Evolutionary conservation across 2,329 filamentous ascomycete species (phyloP).

Genomic region (Diaporthe eres): DNA sequence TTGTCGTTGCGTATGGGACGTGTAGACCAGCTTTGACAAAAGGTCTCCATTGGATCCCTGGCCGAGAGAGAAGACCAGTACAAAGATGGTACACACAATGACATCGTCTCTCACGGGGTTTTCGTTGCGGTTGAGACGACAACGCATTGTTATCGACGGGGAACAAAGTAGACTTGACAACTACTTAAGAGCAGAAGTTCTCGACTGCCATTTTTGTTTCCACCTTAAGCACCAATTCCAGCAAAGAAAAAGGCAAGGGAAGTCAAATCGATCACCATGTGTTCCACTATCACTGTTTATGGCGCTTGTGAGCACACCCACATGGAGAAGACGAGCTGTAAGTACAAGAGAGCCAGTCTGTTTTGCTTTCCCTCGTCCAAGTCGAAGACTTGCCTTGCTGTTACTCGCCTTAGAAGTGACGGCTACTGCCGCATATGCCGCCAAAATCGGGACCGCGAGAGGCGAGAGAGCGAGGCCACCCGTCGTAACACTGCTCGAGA

Average conservation of each 20-base stretch:
- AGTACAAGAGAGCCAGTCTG: not conserved
- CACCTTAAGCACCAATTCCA: not conserved
- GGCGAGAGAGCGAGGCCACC: not conserved
- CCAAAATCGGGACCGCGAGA: not conserved
- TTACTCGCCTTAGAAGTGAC: not conserved
- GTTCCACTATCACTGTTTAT: not conserved
- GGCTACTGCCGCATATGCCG: not conserved
- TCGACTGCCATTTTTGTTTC: not conserved
- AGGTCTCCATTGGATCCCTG: not conserved
- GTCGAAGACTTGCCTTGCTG: not conserved
- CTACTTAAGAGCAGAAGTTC: not conserved
- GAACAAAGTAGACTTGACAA: not conserved
- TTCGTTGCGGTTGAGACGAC: not conserved
- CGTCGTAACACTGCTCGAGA: not conserved
- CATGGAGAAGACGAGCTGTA: not conserved
- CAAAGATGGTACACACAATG: not conserved
- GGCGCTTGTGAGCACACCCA: not conserved
- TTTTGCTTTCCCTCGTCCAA: not conserved
- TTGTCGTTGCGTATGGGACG: not conserved
- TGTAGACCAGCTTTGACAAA: not conserved
- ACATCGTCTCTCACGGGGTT: not conserved
- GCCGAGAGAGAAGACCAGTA: too few species aligned
- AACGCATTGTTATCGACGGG: not conserved
- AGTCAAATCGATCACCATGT: not conserved
- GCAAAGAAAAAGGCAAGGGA: not conserved